Base-by-base conservation (phyloP, 139 green algal species). In the Pycnococcus provasolii region DNA sequence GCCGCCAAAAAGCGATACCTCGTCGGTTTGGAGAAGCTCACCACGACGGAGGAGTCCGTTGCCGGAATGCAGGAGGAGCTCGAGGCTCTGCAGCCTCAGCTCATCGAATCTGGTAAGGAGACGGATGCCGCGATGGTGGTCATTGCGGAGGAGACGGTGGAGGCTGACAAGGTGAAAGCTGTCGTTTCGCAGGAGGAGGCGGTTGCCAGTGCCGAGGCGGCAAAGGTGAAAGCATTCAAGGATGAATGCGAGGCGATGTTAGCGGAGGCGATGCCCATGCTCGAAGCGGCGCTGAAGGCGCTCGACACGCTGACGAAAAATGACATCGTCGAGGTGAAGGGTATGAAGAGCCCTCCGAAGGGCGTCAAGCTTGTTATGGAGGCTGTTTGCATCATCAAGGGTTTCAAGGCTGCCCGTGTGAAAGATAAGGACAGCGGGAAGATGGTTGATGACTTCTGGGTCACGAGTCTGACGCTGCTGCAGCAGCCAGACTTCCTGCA, bases 291-390 rank as follows among this genome's bases (percentile, higher is more conserved):
- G 6, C 60, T 92, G 3, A 44, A 76, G 57, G 83, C 82, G 42
- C 78, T 92, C 2, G 73, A 91, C 71, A 92, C 84, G 40, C 76
- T 92, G 5, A 92, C 82, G 45, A 89, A 87, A 70, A 74, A 71
- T 7, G 86, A 92, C 78, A 88, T 92, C 71, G 85, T 77, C 4
- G 85, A 91, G 71, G 65, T 72, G 58, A 91, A 91, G 81, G 81
- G 78, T 64, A 88, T 90, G 85, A 91, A 91, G 74, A 88, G 80
- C 70, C 85, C 85, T n/a, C 84, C 85, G 0, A 43, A 58, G 9
- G 67, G 53, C 5, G 73, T 85, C 3, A 79, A 70, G 73, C 55
- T 82, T 26, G 78, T 84, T 6, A 84, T 84, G 79, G 79, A 84
- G 70, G 66, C 66, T 13, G 62, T 73, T 3, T 84, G 79, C 76